Conservation (phyloP, 202 grass and related monocot species). For the Schoenoplectus tabernaemontani region DNA sequence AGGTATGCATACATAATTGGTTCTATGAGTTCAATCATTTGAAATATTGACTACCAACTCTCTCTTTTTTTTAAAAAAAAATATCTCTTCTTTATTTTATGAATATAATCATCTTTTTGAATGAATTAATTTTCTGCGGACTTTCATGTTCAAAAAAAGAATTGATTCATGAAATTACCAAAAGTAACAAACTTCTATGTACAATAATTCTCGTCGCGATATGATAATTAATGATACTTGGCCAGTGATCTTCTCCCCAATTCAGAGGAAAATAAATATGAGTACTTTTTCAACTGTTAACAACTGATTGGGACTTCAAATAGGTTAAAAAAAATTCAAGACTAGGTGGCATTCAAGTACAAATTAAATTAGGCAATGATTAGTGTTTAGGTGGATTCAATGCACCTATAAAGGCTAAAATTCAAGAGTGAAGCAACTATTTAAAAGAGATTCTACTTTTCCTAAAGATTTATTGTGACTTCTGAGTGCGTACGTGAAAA, state of each 20-base stretch:
- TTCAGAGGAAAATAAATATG: conserved; percentile 9
- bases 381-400: conserved; percentile 17
- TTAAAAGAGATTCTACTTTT: neutral
- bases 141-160: too few species aligned
- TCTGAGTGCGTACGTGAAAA: neutral
- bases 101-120: neutral
- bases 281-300: neutral
- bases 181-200: neutral
- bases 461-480: neutral
- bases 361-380: conserved; percentile 18
- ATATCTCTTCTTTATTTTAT: too few species aligned
- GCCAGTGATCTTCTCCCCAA: neutral
- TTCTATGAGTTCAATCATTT: neutral
- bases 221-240: neutral
- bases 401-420: conserved; percentile 11
- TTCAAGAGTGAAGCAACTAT: conserved; percentile 1
- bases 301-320: neutral
- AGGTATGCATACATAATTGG: neutral
- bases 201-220: neutral
- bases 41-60: neutral
- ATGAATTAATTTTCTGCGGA: too few species aligned
- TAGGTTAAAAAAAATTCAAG: neutral
- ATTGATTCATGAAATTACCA: neutral
- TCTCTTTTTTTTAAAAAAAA: too few species aligned
- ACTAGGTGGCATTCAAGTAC: neutral